These are phyloP conservation scores for Sporothrix curviconia DNA, from an alignment of 2,329 filamentous ascomycete genomes.

Conservation along the genomic window DNA sequence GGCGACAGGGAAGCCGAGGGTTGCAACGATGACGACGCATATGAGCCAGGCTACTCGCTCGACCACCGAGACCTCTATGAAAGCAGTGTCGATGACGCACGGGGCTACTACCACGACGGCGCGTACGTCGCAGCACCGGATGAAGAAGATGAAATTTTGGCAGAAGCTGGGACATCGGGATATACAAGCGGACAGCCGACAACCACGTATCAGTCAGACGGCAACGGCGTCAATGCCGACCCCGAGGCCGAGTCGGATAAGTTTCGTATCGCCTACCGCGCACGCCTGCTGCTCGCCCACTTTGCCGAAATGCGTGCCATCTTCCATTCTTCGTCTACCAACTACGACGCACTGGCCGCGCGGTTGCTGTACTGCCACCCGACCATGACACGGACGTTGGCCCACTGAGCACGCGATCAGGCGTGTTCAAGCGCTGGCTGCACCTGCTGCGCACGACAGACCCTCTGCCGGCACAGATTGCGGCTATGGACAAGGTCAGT, in stretches of 20 bases:
- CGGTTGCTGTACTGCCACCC: slow-evolving; percentile 46
- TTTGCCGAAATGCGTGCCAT: slow-evolving; percentile 59
- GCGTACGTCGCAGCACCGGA: slow-evolving; percentile 63
- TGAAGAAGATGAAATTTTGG: no score
- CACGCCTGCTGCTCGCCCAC: slow-evolving; percentile 51
- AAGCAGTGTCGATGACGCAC: slow-evolving; percentile 43
- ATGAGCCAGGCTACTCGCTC: slow-evolving; percentile 22
- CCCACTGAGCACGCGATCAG: slow-evolving; percentile 43
- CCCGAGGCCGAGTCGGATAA: not conserved
- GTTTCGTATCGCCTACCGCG: slow-evolving; percentile 61
- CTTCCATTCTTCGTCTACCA: slow-evolving; percentile 46
- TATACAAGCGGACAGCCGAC: slow-evolving; percentile 21
- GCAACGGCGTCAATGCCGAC: slow-evolving; percentile 27
- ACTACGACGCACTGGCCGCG: slow-evolving; percentile 30
- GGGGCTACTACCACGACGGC: slow-evolving; percentile 69
- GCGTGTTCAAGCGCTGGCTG: slow-evolving; percentile 47
- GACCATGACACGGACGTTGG: slow-evolving; percentile 51
- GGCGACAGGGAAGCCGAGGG: slow-evolving; percentile 27
- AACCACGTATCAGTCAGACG: slow-evolving; percentile 23
- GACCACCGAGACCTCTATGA: slow-evolving; percentile 42
- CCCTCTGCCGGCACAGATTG: slow-evolving; percentile 53
- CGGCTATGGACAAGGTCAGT: slow-evolving; percentile 59
- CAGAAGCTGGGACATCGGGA: no score
- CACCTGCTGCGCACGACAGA: slow-evolving; percentile 45
- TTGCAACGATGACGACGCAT: slow-evolving; percentile 23